Base-by-base conservation (phyloP, 2,329 filamentous ascomycete species). In the Fusarium sarcochroum region DNA sequence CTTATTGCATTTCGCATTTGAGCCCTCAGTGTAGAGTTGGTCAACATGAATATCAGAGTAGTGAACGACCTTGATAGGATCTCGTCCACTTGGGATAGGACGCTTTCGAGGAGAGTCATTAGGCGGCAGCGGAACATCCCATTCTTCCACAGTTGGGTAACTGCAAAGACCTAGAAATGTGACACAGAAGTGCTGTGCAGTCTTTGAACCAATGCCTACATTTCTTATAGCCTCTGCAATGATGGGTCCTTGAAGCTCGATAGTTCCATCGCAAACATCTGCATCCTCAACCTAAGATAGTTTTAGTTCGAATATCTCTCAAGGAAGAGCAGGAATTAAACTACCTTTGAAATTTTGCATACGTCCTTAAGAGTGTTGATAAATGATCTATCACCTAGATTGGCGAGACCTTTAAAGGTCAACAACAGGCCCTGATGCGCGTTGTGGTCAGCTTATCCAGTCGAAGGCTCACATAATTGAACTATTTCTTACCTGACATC, bases 21-120 rank as follows among this genome's bases (percentile, higher is more conserved):
- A 80, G 0, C 87, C 87, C 3, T 81, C 76, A 23, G 81, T 80
- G 72, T 90, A 90, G 13, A 82, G 78, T 7, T 82, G 83, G 65
- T 90, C 87, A 53, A 89, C 78, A 59, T 89, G 87, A 41, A 88
- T 86, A 66, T 90, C 87, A 14, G 85, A 87, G 73, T 86, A 86
- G 70, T 90, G 87, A 23, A 88, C 85, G 6, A 90, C 79, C 67
- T 85, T 83, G 66, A 88, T 72, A 7, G 86, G 83, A 7, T 77
- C 69, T 72, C 82, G 75, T 5, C 82, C 81, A 51, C 83, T 86
- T 3, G 84, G 77, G 2, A 56, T 41, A 17, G 82, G 80, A 15
- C 83, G 80, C 15, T 60, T 69, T 17, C 71, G 70, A 17, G 75
- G 58, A 9, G 81, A 78, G 62, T 83, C 82, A 9, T 79, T 69